A percentile compares a stretch with the other conserved stretches of the same genome.
Conservation (phyloP, 805 yeast species). For the Candida boidinii region DNA sequence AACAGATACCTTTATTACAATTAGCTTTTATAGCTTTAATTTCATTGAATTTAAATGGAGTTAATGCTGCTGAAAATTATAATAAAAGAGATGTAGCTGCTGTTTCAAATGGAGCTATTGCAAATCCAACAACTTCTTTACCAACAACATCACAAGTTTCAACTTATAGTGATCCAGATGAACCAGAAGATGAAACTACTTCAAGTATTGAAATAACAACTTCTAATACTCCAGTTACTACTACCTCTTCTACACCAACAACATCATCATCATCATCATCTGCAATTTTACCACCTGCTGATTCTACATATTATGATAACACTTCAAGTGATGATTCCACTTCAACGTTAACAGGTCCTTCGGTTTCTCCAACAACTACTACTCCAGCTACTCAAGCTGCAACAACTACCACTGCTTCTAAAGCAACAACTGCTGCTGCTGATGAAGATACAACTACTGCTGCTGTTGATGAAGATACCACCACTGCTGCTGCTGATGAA, state of each 20-base stretch:
- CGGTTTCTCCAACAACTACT: background rate
- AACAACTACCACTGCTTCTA: background rate
- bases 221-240: background rate
- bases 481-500: background rate
- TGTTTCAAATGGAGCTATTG: too few relatives aligned
- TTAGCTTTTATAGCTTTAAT: too few relatives aligned
- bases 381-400: background rate
- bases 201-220: background rate
- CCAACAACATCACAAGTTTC: too few relatives aligned
- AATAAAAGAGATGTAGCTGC: too few relatives aligned
- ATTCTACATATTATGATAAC: background rate
- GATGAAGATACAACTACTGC: background rate
- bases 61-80: too few relatives aligned
- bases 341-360: too few relatives aligned
- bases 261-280: background rate
- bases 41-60: too few relatives aligned
- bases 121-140: too few relatives aligned
- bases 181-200: slow-evolving; percentile 1
- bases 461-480: background rate
- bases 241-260: too few relatives aligned
- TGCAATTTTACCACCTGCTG: background rate
- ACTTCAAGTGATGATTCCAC: too few relatives aligned
- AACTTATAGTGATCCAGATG: too few relatives aligned
- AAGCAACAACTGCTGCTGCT: background rate
- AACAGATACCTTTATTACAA: too few relatives aligned